Percentiles rank a stretch among this genome's conserved stretches.
Evolutionary conservation across 148 eudicot species (phyloP).

Genomic region (Rhododendron vialii): DNA sequence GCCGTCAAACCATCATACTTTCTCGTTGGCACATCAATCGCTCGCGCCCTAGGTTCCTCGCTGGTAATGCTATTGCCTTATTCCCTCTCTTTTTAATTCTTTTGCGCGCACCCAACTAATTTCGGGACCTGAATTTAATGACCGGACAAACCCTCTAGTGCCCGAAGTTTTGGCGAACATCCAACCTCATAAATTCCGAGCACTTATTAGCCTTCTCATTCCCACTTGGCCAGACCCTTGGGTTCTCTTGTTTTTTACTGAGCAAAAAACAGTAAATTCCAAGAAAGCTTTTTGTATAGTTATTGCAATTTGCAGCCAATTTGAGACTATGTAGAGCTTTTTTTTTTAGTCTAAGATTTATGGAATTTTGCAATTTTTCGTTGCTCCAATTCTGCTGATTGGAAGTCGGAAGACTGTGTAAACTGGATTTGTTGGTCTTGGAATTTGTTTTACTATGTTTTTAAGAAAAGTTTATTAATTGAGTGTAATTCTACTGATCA

Average conservation of each 20-base stretch:
- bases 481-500: not conserved
- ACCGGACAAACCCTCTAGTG: no score
- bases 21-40: conserved; percentile 22
- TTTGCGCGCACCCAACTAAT: no score
- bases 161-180: no score
- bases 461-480: not conserved
- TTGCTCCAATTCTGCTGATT: not conserved
- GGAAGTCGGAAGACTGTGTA: not conserved
- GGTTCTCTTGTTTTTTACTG: no score
- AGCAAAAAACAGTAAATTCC: no score
- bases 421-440: not conserved
- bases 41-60: conserved; percentile 32
- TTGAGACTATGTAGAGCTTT: not conserved
- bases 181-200: no score
- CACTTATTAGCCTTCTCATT: no score
- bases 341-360: not conserved
- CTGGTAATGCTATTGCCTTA: conserved; percentile 21
- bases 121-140: no score
- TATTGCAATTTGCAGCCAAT: not conserved
- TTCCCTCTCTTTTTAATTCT: not conserved
- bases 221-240: no score
- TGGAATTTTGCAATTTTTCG: not conserved
- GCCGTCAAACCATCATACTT: conserved; percentile 34
- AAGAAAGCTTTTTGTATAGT: not conserved
- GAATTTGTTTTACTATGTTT: not conserved